A percentile compares a stretch with the other conserved stretches of the same genome.
phyloP scores from a whole-genome alignment of 2,329 filamentous ascomycete genomes.

The Fusarium napiforme region DNA sequence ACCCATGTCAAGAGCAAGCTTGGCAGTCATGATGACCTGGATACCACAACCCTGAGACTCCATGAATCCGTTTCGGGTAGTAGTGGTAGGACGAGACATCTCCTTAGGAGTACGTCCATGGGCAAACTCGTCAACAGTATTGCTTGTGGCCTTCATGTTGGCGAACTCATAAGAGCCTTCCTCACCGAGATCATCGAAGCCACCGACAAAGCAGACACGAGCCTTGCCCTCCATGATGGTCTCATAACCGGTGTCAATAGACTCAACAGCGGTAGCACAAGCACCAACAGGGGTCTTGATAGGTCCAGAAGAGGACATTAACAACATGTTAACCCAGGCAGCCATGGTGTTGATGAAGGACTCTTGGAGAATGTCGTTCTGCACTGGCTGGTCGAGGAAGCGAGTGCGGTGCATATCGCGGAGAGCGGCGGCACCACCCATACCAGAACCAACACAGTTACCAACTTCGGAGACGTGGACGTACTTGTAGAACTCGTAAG shows the following conservation, averaged over 20 bases:
- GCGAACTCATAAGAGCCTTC: constrained; percentile 99
- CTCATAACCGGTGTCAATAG: constrained; percentile 96
- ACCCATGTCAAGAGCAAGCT: constrained; percentile 96
- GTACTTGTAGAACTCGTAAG: constrained; percentile 99
- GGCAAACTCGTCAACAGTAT: constrained; percentile 94
- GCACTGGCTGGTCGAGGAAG: constrained; percentile 94
- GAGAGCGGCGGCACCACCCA: constrained; percentile 92
- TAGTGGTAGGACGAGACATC: constrained; percentile 98
- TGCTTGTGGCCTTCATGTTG: constrained; percentile 99
- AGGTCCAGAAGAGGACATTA: constrained; percentile 94
- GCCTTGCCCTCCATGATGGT: constrained; percentile 99
- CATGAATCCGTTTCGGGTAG: constrained; percentile 98
- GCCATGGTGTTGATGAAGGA: constrained; percentile 99
- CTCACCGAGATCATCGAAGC: constrained; percentile 99
- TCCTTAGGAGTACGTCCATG: constrained; percentile 95
- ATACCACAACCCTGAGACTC: constrained; percentile 98
- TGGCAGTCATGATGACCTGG: constrained; percentile 97
- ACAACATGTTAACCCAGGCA: constrained; percentile 99
- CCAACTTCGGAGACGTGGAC: constrained; percentile 97
- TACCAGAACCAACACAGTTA: constrained; percentile 98
- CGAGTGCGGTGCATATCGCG: constrained; percentile 99
- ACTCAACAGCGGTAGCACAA: constrained; percentile 97
- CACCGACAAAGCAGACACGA: constrained; percentile 95
- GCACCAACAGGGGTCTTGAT: constrained; percentile 99
- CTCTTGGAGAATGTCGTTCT: constrained; percentile 99